A percentile compares a stretch with the other conserved stretches of the same genome.
Conservation (phyloP, 2,329 filamentous ascomycete species). For the Calcarisporium arbuscula region DNA sequence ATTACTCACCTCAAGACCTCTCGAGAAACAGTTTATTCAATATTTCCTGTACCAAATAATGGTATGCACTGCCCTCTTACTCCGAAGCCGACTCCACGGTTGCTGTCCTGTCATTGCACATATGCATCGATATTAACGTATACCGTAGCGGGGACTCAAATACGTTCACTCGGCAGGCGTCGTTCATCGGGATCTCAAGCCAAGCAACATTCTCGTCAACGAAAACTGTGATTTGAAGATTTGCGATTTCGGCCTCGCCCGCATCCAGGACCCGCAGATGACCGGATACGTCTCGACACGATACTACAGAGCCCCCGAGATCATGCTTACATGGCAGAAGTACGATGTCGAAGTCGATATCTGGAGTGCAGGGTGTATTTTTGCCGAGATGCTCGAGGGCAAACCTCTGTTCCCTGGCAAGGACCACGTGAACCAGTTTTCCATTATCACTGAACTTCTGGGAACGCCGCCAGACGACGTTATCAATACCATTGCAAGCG, state of each 20-base stretch:
- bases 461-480: slow-evolving; percentile 97
- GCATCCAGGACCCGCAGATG: slow-evolving; percentile 99
- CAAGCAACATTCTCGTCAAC: slow-evolving; percentile 98
- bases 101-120: not conserved
- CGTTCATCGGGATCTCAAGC: slow-evolving; percentile 95
- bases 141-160: slow-evolving; percentile 79
- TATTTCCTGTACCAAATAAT: slow-evolving; percentile 99
- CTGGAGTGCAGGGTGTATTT: slow-evolving; percentile 98
- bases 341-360: slow-evolving; percentile 99
- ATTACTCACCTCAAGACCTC: slow-evolving; percentile 85
- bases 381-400: slow-evolving; percentile 98
- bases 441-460: slow-evolving; percentile 95
- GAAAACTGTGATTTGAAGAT: slow-evolving; percentile 99
- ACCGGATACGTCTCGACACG: slow-evolving; percentile 97
- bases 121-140: slow-evolving; percentile 2
- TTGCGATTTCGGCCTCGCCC: slow-evolving; percentile 94
- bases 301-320: slow-evolving; percentile 98
- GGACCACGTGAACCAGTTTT: slow-evolving; percentile 99
- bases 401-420: slow-evolving; percentile 98
- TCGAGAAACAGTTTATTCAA: slow-evolving; percentile 99
- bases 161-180: slow-evolving; percentile 98
- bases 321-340: slow-evolving; percentile 99
- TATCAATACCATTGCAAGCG: slow-evolving; percentile 96
- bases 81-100: not conserved
- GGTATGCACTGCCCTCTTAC: slow-evolving; percentile 47